Evolutionary conservation across 257 asterid species (phyloP).

Genomic region (Penstemon newberryi): DNA sequence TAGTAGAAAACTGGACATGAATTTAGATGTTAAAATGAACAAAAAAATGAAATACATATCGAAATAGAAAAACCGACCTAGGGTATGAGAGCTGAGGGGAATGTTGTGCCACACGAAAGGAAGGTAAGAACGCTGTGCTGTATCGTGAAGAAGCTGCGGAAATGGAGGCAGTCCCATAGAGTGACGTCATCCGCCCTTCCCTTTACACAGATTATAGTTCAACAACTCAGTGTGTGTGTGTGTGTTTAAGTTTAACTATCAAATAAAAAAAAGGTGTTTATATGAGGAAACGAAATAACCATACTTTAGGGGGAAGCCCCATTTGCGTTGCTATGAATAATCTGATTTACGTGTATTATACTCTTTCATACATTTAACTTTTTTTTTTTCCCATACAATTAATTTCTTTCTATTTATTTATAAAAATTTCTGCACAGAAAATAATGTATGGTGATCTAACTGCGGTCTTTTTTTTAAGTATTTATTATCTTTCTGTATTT

Average conservation of each 20-base stretch:
- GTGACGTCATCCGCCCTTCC: conserved; percentile 43
- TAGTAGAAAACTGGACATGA: background rate
- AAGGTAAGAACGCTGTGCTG: conserved; percentile 31
- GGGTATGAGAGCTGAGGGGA: conserved; percentile 26
- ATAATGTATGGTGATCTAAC: background rate
- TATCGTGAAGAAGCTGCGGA: conserved; percentile 35
- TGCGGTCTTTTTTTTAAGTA: background rate
- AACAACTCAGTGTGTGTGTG: background rate
- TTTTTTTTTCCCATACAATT: too few species aligned
- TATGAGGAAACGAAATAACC: conserved; percentile 21
- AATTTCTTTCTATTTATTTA: too few species aligned
- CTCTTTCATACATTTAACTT: too few species aligned
- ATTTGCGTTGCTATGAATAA: conserved; percentile 6
- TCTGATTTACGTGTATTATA: background rate
- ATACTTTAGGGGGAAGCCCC: conserved; percentile 26
- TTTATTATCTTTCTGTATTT: too few species aligned
- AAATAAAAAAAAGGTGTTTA: background rate
- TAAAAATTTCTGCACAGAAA: background rate
- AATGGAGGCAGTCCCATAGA: conserved; percentile 40
- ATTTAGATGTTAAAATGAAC: background rate
- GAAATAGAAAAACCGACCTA: conserved; percentile 32
- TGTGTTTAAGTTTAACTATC: background rate
- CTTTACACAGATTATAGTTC: background rate
- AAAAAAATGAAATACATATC: background rate
- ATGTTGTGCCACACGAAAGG: conserved; percentile 22